Evolutionary conservation across 2,329 filamentous ascomycete species (phyloP).

Genomic region (Aspergillus costaricaensis): DNA sequence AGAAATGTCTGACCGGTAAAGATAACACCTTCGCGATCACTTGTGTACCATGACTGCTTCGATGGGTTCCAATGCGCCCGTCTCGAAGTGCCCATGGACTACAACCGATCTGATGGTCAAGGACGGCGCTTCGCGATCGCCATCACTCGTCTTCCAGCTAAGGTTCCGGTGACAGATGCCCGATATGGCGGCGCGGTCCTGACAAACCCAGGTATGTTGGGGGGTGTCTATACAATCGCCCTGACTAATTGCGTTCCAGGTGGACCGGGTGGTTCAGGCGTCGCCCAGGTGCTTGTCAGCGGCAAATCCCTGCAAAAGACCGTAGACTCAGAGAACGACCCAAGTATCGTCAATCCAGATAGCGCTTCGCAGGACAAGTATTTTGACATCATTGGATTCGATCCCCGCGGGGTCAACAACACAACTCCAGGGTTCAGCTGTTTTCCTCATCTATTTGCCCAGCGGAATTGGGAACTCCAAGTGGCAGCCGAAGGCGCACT

Average conservation of each 20-base stretch:
- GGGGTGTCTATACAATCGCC: not conserved
- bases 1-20: constrained; percentile 8
- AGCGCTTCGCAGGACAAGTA: constrained; percentile 23
- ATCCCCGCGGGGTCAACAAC: constrained; percentile 47
- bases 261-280: constrained; percentile 50
- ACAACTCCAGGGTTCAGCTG: constrained; percentile 45
- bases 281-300: constrained; percentile 33
- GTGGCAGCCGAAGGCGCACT: constrained; percentile 39
- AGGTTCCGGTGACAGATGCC: constrained; percentile 42
- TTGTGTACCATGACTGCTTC: constrained; percentile 48
- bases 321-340: constrained; percentile 36
- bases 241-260: constrained; percentile 25
- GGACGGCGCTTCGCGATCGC: constrained; percentile 45
- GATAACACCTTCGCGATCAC: constrained; percentile 29
- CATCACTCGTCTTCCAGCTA: constrained; percentile 50
- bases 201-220: constrained; percentile 46
- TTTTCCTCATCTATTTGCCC: constrained; percentile 36
- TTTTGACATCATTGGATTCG: constrained; percentile 49
- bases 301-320: constrained; percentile 42
- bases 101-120: constrained; percentile 38
- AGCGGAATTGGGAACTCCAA: constrained; percentile 38
- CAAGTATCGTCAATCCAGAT: not conserved
- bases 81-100: constrained; percentile 53
- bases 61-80: constrained; percentile 52
- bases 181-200: constrained; percentile 51